Evolutionary conservation across 768 basidiomycete species (phyloP), one percentile per base, ranked within the genome.

Genomic region (Cubamyces sp.): DNA sequence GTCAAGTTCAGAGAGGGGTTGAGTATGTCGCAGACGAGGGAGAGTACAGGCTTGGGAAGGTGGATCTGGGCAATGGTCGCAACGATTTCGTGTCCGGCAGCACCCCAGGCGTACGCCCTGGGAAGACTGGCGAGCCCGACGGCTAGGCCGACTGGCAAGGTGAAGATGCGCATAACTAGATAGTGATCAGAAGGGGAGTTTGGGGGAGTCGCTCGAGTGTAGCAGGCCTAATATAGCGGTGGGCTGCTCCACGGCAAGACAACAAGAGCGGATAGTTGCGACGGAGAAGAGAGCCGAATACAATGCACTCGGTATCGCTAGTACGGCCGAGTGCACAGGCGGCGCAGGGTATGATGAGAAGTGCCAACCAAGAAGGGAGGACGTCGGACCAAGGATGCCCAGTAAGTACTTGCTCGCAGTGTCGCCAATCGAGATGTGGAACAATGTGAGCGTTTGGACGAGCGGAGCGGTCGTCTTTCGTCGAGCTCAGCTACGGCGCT

Each of bases 61-160:
- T 97, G 86, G 61, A 96, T 92, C 72, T 98, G 91, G 1, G 96
- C 96, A 59, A 98, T 91, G 4, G 95, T 96, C 1, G 95, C 96
- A 5, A 94, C 85, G 34, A 97, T 88, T 78, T 97, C 91, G 68
- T 98, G 96, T 3, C 96, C 94, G 15, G 77, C 80, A 11, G 70
- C 72, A 23, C 80, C 80, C 80, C 80, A 81, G 34, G 76, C 79
- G 25, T 59, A 15, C 3, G 42, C 69, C 18, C 70, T 34, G 1
- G 60, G 55, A 3, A 70, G 64, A 26, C 49, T 61, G 16, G 62
- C 46, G 18, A 59, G 46, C n/a, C 46, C 60, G 50, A 60, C 71
- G 37, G 60, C 41, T 14, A 64, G 11, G 21, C 51, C 57, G 34
- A 59, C 69, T 0, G 57, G 57, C 19, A 66, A 23, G 1, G 63